Evolutionary conservation across 352 stramenopile species (phyloP).

Genomic region (Phytophthora crassamura): DNA sequence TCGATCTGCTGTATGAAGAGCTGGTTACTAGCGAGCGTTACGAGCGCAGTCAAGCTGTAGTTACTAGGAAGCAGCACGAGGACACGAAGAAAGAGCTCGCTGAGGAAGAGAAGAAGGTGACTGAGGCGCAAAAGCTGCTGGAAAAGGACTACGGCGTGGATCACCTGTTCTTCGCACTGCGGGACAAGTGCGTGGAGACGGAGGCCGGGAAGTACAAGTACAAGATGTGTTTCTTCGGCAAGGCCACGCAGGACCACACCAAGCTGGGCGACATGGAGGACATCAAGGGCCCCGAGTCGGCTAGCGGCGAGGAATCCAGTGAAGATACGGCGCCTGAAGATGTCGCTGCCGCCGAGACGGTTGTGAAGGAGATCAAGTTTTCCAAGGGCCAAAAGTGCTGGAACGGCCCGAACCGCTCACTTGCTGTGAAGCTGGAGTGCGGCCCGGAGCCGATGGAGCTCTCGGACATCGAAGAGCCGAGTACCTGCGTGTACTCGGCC

Average conservation of each 20-base stretch:
- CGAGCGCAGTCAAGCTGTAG: conserved; percentile 52
- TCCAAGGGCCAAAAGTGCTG: conserved; percentile 83
- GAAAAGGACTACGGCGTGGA: conserved; percentile 70
- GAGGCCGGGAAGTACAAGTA: conserved; percentile 86
- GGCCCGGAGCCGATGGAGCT: conserved; percentile 67
- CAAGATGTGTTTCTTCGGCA: conserved; percentile 86
- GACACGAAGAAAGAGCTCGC: conserved; percentile 50
- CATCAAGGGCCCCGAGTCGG: conserved; percentile 12
- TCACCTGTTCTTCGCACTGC: conserved; percentile 68
- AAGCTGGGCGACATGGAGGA: conserved; percentile 78
- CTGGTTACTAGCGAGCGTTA: conserved; percentile 49
- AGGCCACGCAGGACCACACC: conserved; percentile 81
- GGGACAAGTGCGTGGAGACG: conserved; percentile 75
- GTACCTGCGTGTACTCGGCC: conserved; percentile 86
- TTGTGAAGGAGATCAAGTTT: conserved; percentile 56
- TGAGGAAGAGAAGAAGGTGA: conserved; percentile 42
- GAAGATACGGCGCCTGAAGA: conserved; percentile 7
- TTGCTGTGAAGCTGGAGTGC: conserved; percentile 82
- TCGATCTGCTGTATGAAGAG: conserved; percentile 67
- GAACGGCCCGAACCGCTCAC: conserved; percentile 85
- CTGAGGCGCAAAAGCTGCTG: conserved; percentile 43
- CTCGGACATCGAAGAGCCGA: conserved; percentile 81
- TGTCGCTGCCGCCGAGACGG: conserved; percentile 4
- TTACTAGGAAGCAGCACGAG: conserved; percentile 52
- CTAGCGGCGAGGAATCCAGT: conserved; percentile 6